These are phyloP conservation scores for Mycena metata DNA, from an alignment of 768 basidiomycete genomes.

Conservation along the genomic window DNA sequence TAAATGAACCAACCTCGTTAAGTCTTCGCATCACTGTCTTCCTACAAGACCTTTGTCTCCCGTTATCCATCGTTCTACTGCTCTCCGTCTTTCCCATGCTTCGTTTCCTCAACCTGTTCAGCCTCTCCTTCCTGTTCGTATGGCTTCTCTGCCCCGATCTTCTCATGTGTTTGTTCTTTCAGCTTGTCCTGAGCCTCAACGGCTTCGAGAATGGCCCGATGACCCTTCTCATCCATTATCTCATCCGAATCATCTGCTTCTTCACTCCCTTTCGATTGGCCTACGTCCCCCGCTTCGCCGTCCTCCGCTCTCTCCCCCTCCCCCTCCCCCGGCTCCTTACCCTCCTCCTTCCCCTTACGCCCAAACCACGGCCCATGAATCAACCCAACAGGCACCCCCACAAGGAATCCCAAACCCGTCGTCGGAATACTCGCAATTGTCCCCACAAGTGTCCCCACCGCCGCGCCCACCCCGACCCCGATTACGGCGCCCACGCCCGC, in stretches of 20 bases:
- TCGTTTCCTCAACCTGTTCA: no score
- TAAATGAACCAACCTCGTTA: conserved; percentile 19
- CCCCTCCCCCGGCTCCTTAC: conserved; percentile 2
- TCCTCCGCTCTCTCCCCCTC: conserved; percentile 16
- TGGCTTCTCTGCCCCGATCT: conserved; percentile 13
- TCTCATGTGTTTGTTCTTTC: conserved; percentile 15
- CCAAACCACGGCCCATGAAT: conserved; percentile 32
- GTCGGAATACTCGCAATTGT: conserved; percentile 29
- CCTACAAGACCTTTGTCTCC: conserved; percentile 9
- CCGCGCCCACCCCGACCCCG: conserved; percentile 23
- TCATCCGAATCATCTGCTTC: conserved; percentile 21
- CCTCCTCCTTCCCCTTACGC: conserved; percentile 1
- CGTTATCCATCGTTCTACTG: conserved; percentile 12
- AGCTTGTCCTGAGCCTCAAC: conserved; percentile 26
- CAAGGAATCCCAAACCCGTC: conserved; percentile 21
- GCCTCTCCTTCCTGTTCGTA: conserved; percentile 21
- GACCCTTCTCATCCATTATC: conserved; percentile 20
- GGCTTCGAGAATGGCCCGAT: conserved; percentile 29
- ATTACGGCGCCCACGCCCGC: conserved; percentile 13
- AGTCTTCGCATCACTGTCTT: conserved; percentile 15
- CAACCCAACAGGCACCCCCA: conserved; percentile 28
- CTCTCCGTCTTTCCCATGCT: conserved; percentile 10
- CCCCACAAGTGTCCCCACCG: conserved; percentile 26
- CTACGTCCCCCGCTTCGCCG: conserved; percentile 13
- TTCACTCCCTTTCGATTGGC: conserved; percentile 6